Base-by-base conservation (phyloP, 352 stramenopile species). In the Phytophthora agathidicida region DNA sequence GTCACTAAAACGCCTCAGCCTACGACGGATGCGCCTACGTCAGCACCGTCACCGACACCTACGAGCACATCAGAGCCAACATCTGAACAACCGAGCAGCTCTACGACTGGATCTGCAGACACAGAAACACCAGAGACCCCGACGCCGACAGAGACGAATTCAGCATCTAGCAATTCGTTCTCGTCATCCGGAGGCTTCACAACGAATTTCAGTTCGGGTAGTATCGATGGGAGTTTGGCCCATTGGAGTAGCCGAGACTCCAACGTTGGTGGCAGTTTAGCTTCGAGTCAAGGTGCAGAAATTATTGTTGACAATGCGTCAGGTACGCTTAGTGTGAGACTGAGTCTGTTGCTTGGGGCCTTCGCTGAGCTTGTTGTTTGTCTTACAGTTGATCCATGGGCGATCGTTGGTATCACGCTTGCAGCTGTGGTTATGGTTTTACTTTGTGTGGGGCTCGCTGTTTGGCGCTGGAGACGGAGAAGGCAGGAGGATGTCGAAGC, bases 401-500 rank as follows among this genome's bases (percentile, higher is more conserved):
- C 60, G 39, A 35, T 69, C 33, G 23, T 59, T 39, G 60, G 39
- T 24, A 65, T 69, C 19, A 20, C 41, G 0, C 38, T 69, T 7
- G 60, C 46, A 5, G 39, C 47, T 13, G 33, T 69, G 19, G 46
- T 39, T 3, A 42, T 41, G 2, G 30, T 69, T 3, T 20, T 69
- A 13, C 22, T 69, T 5, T 44, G 50, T 8, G 17, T 65, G 3
- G 45, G 53, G 28, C 23, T 69, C 10, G 28, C 41, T 23, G 23
- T 35, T 22, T 60, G 50, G 33, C 35, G 51, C 6, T 16, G 35
- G 24, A 39, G 41, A 5, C 59, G 44, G 5, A 69, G 32, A 13
- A 54, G 37, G 9, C 23, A 30, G 14, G 43, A 47, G 7, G 23
- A 30, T 16, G 27, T 31, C 3, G 35, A 42, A 5, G 9, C 9